phyloP scores from a whole-genome alignment of 2,329 filamentous ascomycete genomes.

The Colletotrichum echinochloae region DNA sequence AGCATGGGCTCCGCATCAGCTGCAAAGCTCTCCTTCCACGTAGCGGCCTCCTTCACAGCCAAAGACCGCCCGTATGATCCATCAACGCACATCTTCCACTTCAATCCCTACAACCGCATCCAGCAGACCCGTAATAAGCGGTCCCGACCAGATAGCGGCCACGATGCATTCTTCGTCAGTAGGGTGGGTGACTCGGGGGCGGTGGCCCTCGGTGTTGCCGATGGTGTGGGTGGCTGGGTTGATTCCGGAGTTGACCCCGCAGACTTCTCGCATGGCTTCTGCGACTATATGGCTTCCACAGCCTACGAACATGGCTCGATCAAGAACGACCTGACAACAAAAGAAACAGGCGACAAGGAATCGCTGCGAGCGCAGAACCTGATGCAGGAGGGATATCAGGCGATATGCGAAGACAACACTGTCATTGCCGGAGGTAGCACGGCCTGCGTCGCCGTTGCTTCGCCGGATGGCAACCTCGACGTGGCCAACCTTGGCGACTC shows the following conservation, averaged over 20 bases:
- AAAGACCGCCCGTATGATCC: conserved; percentile 78
- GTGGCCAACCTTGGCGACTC: conserved; percentile 97
- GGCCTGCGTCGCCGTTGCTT: conserved; percentile 85
- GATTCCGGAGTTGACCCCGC: conserved; percentile 93
- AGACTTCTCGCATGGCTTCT: conserved; percentile 94
- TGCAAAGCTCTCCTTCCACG: conserved; percentile 70
- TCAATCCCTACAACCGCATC: conserved; percentile 73
- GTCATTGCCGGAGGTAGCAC: conserved; percentile 91
- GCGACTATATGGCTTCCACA: conserved; percentile 88
- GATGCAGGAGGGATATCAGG: conserved; percentile 87
- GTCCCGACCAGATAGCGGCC: conserved; percentile 81
- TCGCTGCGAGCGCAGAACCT: conserved; percentile 55
- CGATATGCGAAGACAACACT: conserved; percentile 77
- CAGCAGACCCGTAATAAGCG: conserved; percentile 66
- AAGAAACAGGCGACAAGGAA: conserved; percentile 28
- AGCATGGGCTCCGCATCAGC: conserved; percentile 26
- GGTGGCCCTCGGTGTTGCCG: conserved; percentile 89
- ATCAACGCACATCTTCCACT: conserved; percentile 77
- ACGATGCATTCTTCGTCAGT: conserved; percentile 96
- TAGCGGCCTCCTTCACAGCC: conserved; percentile 80
- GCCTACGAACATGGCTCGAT: conserved; percentile 68
- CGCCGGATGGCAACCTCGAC: conserved; percentile 79
- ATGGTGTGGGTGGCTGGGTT: conserved; percentile 95
- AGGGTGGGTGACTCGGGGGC: conserved; percentile 78
- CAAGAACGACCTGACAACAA: conserved; percentile 44